Percentiles rank a stretch among this genome's conserved stretches.
phyloP scores from a whole-genome alignment of 306 rosid species.

The Urtica urens region DNA sequence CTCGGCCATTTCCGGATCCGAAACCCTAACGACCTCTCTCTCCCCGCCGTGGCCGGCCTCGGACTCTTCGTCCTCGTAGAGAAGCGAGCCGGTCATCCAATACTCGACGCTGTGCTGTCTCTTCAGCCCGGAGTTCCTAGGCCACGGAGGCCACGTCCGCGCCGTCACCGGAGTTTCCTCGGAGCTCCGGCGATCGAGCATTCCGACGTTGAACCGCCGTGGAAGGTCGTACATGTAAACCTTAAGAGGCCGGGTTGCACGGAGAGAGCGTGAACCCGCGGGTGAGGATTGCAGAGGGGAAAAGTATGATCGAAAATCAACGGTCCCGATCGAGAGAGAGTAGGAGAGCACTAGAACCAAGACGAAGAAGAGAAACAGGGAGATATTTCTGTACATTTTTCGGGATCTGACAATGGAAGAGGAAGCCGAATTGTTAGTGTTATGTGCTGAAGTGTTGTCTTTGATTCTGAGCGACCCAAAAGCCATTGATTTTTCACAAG shows the following conservation, averaged over 20 bases:
- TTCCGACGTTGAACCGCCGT: slow-evolving; percentile 77
- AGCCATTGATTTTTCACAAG: slow-evolving; percentile 7
- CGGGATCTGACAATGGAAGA: slow-evolving; percentile 3
- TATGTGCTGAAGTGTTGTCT: neutral
- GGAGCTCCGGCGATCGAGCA: slow-evolving; percentile 41
- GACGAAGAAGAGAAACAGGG: slow-evolving; percentile 34
- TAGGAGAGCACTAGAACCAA: slow-evolving; percentile 42
- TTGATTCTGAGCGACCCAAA: neutral
- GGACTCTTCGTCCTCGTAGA: slow-evolving; percentile 26
- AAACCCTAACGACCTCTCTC: slow-evolving; percentile 65
- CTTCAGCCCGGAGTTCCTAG: slow-evolving; percentile 64
- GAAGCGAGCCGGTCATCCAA: slow-evolving; percentile 97
- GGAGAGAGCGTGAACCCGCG: slow-evolving; percentile 13
- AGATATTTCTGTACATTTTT: slow-evolving; percentile 44
- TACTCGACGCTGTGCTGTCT: slow-evolving; percentile 90
- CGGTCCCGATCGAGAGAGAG: slow-evolving; percentile 48
- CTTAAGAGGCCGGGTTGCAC: slow-evolving; percentile 38
- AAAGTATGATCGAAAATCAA: slow-evolving; percentile 64
- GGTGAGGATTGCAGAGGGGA: slow-evolving; percentile 32
- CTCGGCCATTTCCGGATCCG: slow-evolving; percentile 73
- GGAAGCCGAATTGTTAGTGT: neutral
- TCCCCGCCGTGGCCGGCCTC: slow-evolving; percentile 36
- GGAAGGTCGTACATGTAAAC: slow-evolving; percentile 95
- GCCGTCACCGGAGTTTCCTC: slow-evolving; percentile 47
- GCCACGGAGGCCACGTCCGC: slow-evolving; percentile 61